Base-by-base conservation (phyloP, 768 basidiomycete species). In the Rhodosporidiobolus sp. region DNA sequence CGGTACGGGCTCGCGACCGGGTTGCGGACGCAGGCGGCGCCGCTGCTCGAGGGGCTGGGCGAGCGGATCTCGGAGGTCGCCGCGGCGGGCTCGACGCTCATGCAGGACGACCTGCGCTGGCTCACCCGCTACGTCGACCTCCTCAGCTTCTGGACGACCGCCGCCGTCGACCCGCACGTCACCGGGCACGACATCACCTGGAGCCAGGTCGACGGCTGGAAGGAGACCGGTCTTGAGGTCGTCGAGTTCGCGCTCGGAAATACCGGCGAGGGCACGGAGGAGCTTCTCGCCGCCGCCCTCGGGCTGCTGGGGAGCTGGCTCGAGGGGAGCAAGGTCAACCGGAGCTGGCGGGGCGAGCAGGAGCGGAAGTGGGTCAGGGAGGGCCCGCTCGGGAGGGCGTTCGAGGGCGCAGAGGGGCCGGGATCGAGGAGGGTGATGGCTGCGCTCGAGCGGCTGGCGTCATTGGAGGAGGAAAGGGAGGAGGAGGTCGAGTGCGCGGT, bases 111-210 rank as follows among this genome's bases (percentile, higher is more conserved):
- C 86, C 67, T 78, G 86, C 16, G 65, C 32, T 83, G 86, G 53
- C 82, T 81, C 50, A 69, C 80, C 35, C 83, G 86, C 6, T 93
- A 89, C 86, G 81, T 85, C 10, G 81, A 82, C 17, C 81, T 92
- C 16, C 75, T 92, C 4, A 86, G 86, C 69, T 82, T 84, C 0
- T 97, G 93, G 94, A 88, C 84, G 11, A 83, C 86, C 6, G 94
- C 91, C 76, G 92, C 93, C 0, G 85, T 87, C n/a, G 90, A 98
- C 78, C 94, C 95, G 11, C 95, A 98, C 79, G 84, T 85, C 65
- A 92, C 92, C 0, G 84, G 84, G 14, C 95, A 98, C 80, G 92
- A 91, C 64, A 87, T 97, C 60, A 81, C 90, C 16, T 98, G 95
- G 94, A 91, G 88, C 66, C 91, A 93, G 77, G 83, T 95, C 17